A percentile compares a stretch with the other conserved stretches of the same genome.
Evolutionary conservation across 1,284 basidiomycete species (phyloP).

Genomic region (Testicularia cyperi): DNA sequence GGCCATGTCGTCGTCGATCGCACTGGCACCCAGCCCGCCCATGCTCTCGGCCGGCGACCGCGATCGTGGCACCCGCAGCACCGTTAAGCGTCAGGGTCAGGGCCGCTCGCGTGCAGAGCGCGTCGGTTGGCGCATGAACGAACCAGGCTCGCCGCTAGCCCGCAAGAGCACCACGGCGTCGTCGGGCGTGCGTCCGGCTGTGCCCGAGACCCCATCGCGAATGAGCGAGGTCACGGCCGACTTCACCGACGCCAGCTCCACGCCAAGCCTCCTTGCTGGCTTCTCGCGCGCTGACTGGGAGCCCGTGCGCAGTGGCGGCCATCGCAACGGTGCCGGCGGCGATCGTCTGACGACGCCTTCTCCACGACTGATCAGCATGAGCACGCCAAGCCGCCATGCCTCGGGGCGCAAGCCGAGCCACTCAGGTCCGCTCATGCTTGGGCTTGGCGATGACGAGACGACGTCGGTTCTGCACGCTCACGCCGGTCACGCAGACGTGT

Average conservation of each 20-base stretch:
- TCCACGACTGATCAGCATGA: conserved; percentile 22
- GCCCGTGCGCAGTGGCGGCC: conserved; percentile 8
- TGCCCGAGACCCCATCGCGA: conserved; percentile 27
- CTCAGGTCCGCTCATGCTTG: conserved; percentile 22
- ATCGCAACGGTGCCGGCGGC: too few species aligned
- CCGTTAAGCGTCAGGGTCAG: conserved; percentile 34
- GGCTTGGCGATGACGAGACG: conserved; percentile 24
- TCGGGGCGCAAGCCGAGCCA: conserved; percentile 28
- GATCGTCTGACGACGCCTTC: conserved; percentile 26
- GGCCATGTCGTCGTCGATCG: conserved; percentile 42
- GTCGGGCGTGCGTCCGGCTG: conserved; percentile 23
- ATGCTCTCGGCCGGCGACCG: conserved; percentile 28
- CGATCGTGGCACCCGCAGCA: conserved; percentile 24
- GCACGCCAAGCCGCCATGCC: conserved; percentile 35
- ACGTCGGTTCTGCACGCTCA: too few species aligned
- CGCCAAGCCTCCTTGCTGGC: conserved; percentile 31
- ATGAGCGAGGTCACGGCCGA: conserved; percentile 24
- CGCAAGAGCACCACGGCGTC: conserved; percentile 46
- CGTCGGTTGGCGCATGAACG: conserved; percentile 41
- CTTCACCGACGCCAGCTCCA: conserved; percentile 31
- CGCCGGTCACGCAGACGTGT: conserved; percentile 38
- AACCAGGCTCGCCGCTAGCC: conserved; percentile 50
- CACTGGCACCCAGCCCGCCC: conserved; percentile 44
- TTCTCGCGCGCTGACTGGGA: conserved; percentile 40
- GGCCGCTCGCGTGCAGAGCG: conserved; percentile 42